Evolutionary conservation across 2,329 filamentous ascomycete species (phyloP).

Genomic region (Parastagonospora nodorum): DNA sequence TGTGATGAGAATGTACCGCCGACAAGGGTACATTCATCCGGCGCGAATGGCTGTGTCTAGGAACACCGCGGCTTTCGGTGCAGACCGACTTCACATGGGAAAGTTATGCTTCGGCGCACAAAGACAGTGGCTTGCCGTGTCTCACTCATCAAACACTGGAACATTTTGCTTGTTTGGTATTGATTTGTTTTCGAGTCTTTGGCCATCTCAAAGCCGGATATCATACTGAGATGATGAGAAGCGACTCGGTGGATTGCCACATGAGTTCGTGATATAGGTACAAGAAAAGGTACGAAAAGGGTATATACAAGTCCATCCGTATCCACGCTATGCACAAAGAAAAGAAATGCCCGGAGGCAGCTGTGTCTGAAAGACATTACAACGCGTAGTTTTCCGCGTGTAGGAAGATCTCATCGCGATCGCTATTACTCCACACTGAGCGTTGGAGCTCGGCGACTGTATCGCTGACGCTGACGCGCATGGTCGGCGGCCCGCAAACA

Average conservation of each 20-base stretch:
- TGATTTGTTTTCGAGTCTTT: conserved; percentile 1
- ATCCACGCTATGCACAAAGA: conserved; percentile 37
- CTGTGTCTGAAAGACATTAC: conserved; percentile 48
- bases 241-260: conserved; percentile 1
- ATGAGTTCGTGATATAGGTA: conserved; percentile 10
- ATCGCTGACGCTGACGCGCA: conserved; percentile 86
- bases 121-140: too few species aligned
- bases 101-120: not conserved
- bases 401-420: conserved; percentile 86
- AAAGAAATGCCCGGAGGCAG: conserved; percentile 4
- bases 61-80: not conserved
- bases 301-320: conserved; percentile 23
- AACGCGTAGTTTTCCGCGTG: conserved; percentile 96
- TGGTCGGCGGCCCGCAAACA: conserved; percentile 85
- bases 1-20: conserved; percentile 16
- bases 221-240: conserved; percentile 8
- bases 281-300: conserved; percentile 17
- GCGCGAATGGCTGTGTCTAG: conserved; percentile 7
- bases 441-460: conserved; percentile 82
- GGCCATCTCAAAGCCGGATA: conserved; percentile 12
- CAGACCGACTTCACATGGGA: not conserved
- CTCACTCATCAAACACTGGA: not conserved
- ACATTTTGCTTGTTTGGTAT: not conserved
- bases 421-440: conserved; percentile 78
- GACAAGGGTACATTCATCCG: conserved; percentile 9